phyloP scores from a whole-genome alignment of 1,139 yeast species.

The Geotrichum siamense region DNA sequence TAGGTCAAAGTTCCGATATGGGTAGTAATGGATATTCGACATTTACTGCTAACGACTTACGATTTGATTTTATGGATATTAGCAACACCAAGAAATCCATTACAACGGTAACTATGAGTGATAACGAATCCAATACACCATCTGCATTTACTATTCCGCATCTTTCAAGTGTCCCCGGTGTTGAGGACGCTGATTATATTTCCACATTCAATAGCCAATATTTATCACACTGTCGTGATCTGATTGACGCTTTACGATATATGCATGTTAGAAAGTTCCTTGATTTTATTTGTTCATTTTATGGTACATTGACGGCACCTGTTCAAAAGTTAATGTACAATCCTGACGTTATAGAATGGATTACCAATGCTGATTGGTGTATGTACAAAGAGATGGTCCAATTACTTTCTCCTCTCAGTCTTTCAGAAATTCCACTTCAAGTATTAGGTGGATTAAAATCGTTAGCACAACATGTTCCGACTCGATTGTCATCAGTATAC shows the following conservation, averaged over 20 bases:
- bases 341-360: conserved; percentile 53
- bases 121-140: background rate
- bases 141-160: conserved; percentile 42
- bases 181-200: conserved; percentile 52
- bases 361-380: conserved; percentile 54
- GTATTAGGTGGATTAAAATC: conserved; percentile 40
- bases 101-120: conserved; percentile 10
- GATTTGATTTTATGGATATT: conserved; percentile 21
- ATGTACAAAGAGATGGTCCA: conserved; percentile 55
- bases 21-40: background rate
- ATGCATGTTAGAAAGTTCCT: conserved; percentile 61
- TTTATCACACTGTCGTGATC: conserved; percentile 52
- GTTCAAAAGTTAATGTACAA: conserved; percentile 53
- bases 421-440: conserved; percentile 53
- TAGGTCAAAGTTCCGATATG: background rate
- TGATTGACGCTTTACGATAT: conserved; percentile 59
- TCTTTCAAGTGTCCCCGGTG: conserved; percentile 45
- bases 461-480: conserved; percentile 30
- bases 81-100: conserved; percentile 22
- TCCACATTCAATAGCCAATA: conserved; percentile 56
- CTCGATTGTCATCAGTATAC: conserved; percentile 26
- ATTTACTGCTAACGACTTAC: background rate
- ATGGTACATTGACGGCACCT: conserved; percentile 56
- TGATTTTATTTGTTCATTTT: conserved; percentile 48
- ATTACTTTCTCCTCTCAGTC: conserved; percentile 58